phyloP scores from a whole-genome alignment of 768 basidiomycete species.

The Mycena venus region DNA sequence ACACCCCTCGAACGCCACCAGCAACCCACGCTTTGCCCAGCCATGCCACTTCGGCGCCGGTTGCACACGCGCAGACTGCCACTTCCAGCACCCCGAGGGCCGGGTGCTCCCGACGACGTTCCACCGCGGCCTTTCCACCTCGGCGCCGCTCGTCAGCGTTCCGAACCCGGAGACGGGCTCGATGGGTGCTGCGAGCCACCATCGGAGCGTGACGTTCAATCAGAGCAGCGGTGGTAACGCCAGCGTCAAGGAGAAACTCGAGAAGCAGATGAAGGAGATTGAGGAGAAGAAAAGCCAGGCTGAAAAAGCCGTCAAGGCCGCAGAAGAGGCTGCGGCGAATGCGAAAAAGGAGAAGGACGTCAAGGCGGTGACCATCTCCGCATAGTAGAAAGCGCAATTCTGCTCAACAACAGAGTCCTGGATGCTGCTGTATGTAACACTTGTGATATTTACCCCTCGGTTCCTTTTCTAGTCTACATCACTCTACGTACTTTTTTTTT shows the following conservation, averaged over 20 bases:
- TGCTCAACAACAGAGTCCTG: neutral
- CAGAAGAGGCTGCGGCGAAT: conserved; percentile 60
- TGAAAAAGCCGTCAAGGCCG: conserved; percentile 76
- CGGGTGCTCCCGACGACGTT: conserved; percentile 85
- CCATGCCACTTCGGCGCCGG: conserved; percentile 88
- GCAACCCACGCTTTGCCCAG: conserved; percentile 54
- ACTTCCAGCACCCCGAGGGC: conserved; percentile 93
- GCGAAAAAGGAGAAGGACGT: conserved; percentile 73
- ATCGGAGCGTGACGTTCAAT: conserved; percentile 82
- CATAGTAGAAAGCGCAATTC: conserved; percentile 32
- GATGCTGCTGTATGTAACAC: conserved; percentile 31
- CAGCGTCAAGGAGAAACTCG: conserved; percentile 60
- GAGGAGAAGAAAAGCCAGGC: conserved; percentile 74
- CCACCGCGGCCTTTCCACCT: conserved; percentile 80
- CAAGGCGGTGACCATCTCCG: conserved; percentile 62
- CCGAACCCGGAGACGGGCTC: conserved; percentile 74
- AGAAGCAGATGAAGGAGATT: conserved; percentile 72
- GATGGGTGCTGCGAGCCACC: conserved; percentile 70
- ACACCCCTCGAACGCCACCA: conserved; percentile 30
- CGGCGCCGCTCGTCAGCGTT: conserved; percentile 73
- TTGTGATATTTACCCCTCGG: conserved; percentile 20
- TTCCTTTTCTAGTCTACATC: conserved; percentile 7
- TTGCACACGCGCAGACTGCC: conserved; percentile 89
- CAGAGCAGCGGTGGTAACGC: conserved; percentile 48
- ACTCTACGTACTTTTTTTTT: conserved; percentile 1